These are phyloP conservation scores for Aphanocladium album DNA, from an alignment of 2,329 filamentous ascomycete genomes.

Conservation along the genomic window DNA sequence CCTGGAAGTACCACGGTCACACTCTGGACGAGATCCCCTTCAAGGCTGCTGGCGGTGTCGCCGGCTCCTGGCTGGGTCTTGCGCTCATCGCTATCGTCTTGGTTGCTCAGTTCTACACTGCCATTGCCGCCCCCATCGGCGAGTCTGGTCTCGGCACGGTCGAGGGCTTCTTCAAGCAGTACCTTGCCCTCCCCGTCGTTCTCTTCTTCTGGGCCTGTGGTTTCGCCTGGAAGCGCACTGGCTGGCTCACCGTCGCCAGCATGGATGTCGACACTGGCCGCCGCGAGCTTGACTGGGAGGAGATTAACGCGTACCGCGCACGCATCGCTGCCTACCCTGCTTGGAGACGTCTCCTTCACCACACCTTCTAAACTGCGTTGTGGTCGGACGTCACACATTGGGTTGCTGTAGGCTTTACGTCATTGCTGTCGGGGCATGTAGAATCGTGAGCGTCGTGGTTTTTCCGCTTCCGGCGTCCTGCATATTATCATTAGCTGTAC, in stretches of 20 bases:
- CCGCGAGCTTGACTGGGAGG: slow-evolving; percentile 59
- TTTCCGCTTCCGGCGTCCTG: not conserved
- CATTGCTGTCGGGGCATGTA: not conserved
- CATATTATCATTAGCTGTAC: slow-evolving; percentile 5
- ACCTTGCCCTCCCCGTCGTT: slow-evolving; percentile 49
- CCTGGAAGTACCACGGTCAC: slow-evolving; percentile 54
- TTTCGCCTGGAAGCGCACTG: slow-evolving; percentile 59
- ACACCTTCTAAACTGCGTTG: slow-evolving; percentile 26
- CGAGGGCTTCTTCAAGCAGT: slow-evolving; percentile 49
- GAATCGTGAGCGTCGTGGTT: not conserved
- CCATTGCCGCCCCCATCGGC: slow-evolving; percentile 38
- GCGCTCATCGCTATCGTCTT: slow-evolving; percentile 49
- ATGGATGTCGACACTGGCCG: slow-evolving; percentile 65
- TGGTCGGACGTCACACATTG: not conserved
- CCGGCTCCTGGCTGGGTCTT: slow-evolving; percentile 59
- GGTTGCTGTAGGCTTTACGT: not conserved
- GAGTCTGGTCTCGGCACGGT: slow-evolving; percentile 30
- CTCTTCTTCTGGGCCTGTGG: slow-evolving; percentile 50
- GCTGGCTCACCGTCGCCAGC: slow-evolving; percentile 52
- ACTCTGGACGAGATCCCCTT: slow-evolving; percentile 62
- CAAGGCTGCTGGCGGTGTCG: slow-evolving; percentile 52
- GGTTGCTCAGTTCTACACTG: slow-evolving; percentile 47
- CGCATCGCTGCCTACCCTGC: slow-evolving; percentile 43
- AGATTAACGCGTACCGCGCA: slow-evolving; percentile 49
- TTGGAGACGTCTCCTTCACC: slow-evolving; percentile 36